Base-by-base conservation (phyloP, 2,329 filamentous ascomycete species). In the Nemania abortiva region DNA sequence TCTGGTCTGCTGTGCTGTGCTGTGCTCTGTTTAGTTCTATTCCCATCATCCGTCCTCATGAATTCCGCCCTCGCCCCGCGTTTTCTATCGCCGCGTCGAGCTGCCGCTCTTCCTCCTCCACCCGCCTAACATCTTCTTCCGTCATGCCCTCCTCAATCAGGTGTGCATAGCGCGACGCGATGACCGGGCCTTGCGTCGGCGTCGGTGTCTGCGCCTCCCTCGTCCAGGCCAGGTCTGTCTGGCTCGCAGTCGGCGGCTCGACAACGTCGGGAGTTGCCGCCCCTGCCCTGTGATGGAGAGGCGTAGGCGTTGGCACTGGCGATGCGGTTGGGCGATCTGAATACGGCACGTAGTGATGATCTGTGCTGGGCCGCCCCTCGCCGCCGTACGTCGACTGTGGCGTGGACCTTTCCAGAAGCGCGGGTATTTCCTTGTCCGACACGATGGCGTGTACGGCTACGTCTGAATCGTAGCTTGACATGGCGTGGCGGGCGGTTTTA, bases 91-190 rank as follows among this genome's bases (percentile, higher is more conserved):
- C 88, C 15, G 81, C 85, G 64, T 89, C 88, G 42, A 90, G 79
- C 69, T 86, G 83, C 68, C 84, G 77, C 78, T 90, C 88, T 74
- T 89, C 87, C 70, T 88, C 87, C 73, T 88, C 87, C 50, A 89
- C 72, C 70, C 85, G 77, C 60, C 83, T 80, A 56, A 89, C 86
- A 75, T 89, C 86, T 0, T 85, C 87, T 9, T 81, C 80, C 56
- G 87, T 88, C 87, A 89, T 89, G 58, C 86, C 85, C n/a, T 88
- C 87, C 74, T 89, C 87, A 4, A 88, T 84, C 39, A 89, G 77
- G 69, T 88, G 86, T 20, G 84, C 83, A 54, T 87, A 85, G 31
- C 79, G 77, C 79, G 66, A 58, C 29, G 49, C 59, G 39, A 66
- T 71, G 57, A 59, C 37, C 4, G 70, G 5, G 24, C 2, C 24